Evolutionary conservation across 164 flowering plant species (phyloP), one percentile per base, ranked within the genome.

Genomic region (Vitis rupestris): DNA sequence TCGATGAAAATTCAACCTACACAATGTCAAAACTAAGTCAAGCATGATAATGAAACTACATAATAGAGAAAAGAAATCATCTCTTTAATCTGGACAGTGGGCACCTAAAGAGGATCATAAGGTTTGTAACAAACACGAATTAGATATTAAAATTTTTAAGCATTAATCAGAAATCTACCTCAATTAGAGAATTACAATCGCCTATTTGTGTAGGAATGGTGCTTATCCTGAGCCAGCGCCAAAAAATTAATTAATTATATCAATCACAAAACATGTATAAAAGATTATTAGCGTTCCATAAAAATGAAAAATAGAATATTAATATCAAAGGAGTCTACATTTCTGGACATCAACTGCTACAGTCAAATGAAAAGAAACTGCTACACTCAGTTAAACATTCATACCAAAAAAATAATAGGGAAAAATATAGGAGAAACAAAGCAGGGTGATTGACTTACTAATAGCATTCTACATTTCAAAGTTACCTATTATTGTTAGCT

Each of bases 1-100:
- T 94, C 49, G 89, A 84, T 66, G 97, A 90, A 65, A 94, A 82
- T 79, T 94, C 91, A 76, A 90, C 81, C 97, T 94, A 85, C 72
- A 80, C 1, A 14, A 50, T n/a, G 47, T 14, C 48, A 58, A 59
- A 66, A 52, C 4, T 5, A 58, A 48, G 55, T 48, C 67, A 54
- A 66, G 9, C 56, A 37, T 66, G 56, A 15, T 17, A 66, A 4
- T 4, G 10, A 63, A 61, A 11, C 4, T 12, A 8, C 1, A 47
- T 11, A 48, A n/a, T 48, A 55, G 5, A n/a, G 59, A 57, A 44
- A 11, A 55, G 17, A 37, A 44, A 0, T 16, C 0, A 23, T 37
- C 44, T 37, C 44, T 37, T 37, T 37, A 37, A 37, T 37, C 44
- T 37, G 44, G 44, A 37, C 44, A 6, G 44, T 0, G 44, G 44